A percentile compares a stretch with the other conserved stretches of the same genome.
phyloP scores from a whole-genome alignment of 257 asterid genomes.

The Knoxia roxburghii region DNA sequence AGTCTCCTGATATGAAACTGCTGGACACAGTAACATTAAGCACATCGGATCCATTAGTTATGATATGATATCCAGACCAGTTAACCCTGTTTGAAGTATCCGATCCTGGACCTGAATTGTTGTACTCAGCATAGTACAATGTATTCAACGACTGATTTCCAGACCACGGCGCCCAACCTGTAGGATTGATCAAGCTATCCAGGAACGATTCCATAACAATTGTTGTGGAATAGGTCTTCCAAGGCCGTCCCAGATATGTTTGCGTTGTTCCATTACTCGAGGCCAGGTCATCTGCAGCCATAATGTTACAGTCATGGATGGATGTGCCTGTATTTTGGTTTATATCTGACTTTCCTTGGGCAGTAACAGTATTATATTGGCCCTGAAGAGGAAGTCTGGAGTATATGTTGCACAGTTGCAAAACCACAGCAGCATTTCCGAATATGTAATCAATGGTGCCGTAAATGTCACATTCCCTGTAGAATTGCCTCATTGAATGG shows the following conservation, averaged over 20 bases:
- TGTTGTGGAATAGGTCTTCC: conserved; percentile 29
- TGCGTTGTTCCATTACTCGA: conserved; percentile 15
- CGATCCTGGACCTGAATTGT: conserved; percentile 28
- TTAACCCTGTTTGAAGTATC: conserved; percentile 20
- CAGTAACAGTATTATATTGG: conserved; percentile 32
- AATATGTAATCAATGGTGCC: conserved; percentile 35
- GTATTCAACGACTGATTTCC: conserved; percentile 25
- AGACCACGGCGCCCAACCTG: conserved; percentile 25
- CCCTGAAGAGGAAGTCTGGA: conserved; percentile 21
- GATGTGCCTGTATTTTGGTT: conserved; percentile 29
- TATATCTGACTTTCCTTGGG: conserved; percentile 26
- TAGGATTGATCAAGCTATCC: conserved; percentile 24
- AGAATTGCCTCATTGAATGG: conserved; percentile 28
- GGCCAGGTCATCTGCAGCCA: conserved; percentile 22
- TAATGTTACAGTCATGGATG: conserved; percentile 18
- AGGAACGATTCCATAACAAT: conserved; percentile 27
- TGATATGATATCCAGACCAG: conserved; percentile 28
- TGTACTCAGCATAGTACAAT: conserved; percentile 29
- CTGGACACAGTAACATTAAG: conserved; percentile 14
- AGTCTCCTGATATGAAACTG: conserved; percentile 20
- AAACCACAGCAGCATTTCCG: conserved; percentile 31
- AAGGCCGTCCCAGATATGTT: conserved; percentile 30
- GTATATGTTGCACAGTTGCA: conserved; percentile 27
- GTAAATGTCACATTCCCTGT: conserved; percentile 29
- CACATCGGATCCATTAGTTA: conserved; percentile 18